Evolutionary conservation across 2,329 filamentous ascomycete genomes (phyloP).

Genomic region (Fusarium floridanum): DNA sequence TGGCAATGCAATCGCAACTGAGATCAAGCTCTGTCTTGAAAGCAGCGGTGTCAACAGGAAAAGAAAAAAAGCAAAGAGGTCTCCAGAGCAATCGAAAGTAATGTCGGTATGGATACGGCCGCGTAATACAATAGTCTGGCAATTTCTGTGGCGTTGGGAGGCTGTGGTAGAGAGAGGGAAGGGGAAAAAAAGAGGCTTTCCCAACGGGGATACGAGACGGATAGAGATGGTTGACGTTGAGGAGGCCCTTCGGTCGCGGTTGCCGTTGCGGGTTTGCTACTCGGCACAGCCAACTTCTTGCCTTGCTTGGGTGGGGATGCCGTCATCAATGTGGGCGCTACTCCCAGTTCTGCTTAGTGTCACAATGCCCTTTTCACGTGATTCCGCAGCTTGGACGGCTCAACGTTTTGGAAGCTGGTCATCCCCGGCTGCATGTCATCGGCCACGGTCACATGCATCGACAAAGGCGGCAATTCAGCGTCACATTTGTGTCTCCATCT

Average conservation of each 20-base stretch:
- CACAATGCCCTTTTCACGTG: conserved; percentile 34
- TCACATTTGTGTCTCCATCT: conserved; percentile 21
- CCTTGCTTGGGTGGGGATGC: conserved; percentile 44
- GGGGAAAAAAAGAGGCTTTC: conserved; percentile 25
- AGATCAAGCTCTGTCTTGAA: conserved; percentile 13
- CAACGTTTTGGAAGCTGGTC: conserved; percentile 21
- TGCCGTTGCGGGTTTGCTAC: conserved; percentile 23
- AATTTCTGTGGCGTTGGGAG: conserved; percentile 1
- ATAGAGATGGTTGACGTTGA: conserved; percentile 42
- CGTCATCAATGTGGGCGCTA: conserved; percentile 48
- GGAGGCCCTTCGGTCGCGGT: conserved; percentile 26
- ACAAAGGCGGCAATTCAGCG: conserved; percentile 4
- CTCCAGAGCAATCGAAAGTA: conserved; percentile 1
- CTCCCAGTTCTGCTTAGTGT: conserved; percentile 31
- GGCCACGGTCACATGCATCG: conserved; percentile 20
- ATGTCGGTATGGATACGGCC: neutral
- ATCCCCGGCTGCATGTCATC: conserved; percentile 13
- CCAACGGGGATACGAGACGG: conserved; percentile 12
- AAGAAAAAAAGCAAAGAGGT: neutral
- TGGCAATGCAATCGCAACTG: conserved; percentile 12
- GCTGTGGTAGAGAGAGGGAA: conserved; percentile 12
- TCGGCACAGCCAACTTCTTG: conserved; percentile 40
- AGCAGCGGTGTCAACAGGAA: conserved; percentile 18
- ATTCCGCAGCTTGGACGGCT: conserved; percentile 24
- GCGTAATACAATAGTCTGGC: neutral